Conservation (phyloP, 305 asterid species). For the Plantago coronopus region DNA sequence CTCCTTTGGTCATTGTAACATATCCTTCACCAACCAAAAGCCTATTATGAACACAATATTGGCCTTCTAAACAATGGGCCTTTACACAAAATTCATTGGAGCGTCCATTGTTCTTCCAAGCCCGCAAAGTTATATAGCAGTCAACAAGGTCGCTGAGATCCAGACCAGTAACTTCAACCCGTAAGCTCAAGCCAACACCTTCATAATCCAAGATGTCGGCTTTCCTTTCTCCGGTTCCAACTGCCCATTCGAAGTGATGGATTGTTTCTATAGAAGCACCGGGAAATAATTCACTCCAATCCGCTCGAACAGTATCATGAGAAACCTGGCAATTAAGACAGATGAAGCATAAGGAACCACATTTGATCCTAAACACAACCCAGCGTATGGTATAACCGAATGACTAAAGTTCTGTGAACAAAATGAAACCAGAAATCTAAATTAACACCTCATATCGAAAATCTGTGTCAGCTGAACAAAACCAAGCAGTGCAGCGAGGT, state of each 20-base stretch:
- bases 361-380: slow-evolving; percentile 17
- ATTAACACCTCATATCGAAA: slow-evolving; percentile 80
- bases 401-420: slow-evolving; percentile 15
- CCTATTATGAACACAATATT: slow-evolving; percentile 87
- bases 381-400: slow-evolving; percentile 14
- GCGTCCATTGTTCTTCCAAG: slow-evolving; percentile 86
- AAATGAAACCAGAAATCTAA: slow-evolving; percentile 20
- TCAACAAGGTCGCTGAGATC: slow-evolving; percentile 73
- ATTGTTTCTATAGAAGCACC: slow-evolving; percentile 63
- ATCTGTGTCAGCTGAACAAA: slow-evolving; percentile 90
- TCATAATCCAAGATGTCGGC: slow-evolving; percentile 80
- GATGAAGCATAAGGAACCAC: slow-evolving; percentile 28
- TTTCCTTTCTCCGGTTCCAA: slow-evolving; percentile 96
- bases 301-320: slow-evolving; percentile 77
- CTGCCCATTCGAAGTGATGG: slow-evolving; percentile 97
- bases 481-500: slow-evolving; percentile 89
- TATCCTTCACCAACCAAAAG: slow-evolving; percentile 90
- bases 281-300: slow-evolving; percentile 81
- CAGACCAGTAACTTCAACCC: slow-evolving; percentile 74
- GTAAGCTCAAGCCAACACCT: slow-evolving; percentile 81
- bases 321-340: slow-evolving; percentile 62
- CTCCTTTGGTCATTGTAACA: slow-evolving; percentile 70
- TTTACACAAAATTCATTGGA: slow-evolving; percentile 80
- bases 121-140: slow-evolving; percentile 84
- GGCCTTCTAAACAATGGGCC: slow-evolving; percentile 90